A percentile compares a stretch with the other conserved stretches of the same genome.
phyloP scores from a whole-genome alignment of 75 land plant genomes.

The Selaginella moellendorffii region DNA sequence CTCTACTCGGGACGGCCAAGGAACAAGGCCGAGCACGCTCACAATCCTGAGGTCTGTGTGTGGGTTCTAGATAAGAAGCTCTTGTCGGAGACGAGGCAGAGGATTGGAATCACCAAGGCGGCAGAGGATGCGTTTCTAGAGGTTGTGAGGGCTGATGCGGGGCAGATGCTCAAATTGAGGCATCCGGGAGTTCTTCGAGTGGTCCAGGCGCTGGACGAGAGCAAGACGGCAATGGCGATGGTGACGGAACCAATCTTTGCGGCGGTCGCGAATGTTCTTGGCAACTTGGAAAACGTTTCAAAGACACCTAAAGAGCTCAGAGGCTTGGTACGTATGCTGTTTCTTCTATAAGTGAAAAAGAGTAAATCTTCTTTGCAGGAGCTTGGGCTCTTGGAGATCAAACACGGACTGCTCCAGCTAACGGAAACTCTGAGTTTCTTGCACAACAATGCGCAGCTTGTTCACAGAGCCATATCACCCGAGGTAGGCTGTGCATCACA shows the following conservation, averaged over 20 bases:
- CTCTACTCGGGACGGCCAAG: slow-evolving; percentile 60
- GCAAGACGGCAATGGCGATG: slow-evolving; percentile 95
- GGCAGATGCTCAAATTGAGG: slow-evolving; percentile 52
- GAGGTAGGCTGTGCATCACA: slow-evolving; percentile 37
- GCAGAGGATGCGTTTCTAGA: slow-evolving; percentile 86
- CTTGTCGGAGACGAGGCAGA: slow-evolving; percentile 51
- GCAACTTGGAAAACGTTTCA: slow-evolving; percentile 46
- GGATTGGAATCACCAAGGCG: slow-evolving; percentile 69
- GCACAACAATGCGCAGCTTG: slow-evolving; percentile 77
- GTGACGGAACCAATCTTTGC: slow-evolving; percentile 96
- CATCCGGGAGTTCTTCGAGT: slow-evolving; percentile 95
- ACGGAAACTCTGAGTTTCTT: slow-evolving; percentile 81
- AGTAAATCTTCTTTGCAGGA: no score
- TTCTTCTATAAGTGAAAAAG: no score
- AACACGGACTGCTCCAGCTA: slow-evolving; percentile 86
- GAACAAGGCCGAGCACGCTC: slow-evolving; percentile 31
- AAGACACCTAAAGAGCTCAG: slow-evolving; percentile 77
- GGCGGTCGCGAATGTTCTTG: slow-evolving; percentile 79
- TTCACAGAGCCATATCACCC: slow-evolving; percentile 89
- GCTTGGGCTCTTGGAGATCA: slow-evolving; percentile 81
- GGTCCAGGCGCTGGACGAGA: slow-evolving; percentile 88
- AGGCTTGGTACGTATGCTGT: slow-evolving; percentile 68
- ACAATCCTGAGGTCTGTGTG: slow-evolving; percentile 73
- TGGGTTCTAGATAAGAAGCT: slow-evolving; percentile 86
- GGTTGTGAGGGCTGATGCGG: slow-evolving; percentile 62